Evolutionary conservation across 2,329 filamentous ascomycete genomes (phyloP).

Genomic region (Ophiocordyceps unilateralis): DNA sequence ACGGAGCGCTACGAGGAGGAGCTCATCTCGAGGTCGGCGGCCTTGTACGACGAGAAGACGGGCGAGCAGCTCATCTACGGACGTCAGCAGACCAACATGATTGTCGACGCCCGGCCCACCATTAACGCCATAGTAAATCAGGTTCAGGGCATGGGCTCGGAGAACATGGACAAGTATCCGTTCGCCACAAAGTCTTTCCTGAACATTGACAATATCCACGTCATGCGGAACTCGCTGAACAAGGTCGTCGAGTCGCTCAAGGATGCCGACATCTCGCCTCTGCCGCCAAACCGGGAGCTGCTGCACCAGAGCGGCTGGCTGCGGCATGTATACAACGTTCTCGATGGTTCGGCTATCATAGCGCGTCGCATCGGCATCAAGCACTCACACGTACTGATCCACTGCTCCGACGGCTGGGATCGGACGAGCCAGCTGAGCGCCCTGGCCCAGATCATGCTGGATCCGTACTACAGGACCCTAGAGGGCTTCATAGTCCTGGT

Average conservation of each 20-base stretch:
- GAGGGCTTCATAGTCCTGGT: slow-evolving; percentile 88
- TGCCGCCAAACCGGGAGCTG: slow-evolving; percentile 67
- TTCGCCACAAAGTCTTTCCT: slow-evolving; percentile 83
- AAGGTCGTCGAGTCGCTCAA: slow-evolving; percentile 82
- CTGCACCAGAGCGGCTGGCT: slow-evolving; percentile 79
- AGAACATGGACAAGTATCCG: slow-evolving; percentile 96
- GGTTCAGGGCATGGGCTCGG: slow-evolving; percentile 78
- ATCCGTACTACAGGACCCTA: slow-evolving; percentile 87
- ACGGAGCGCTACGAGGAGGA: slow-evolving; percentile 54
- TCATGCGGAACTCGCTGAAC: slow-evolving; percentile 83
- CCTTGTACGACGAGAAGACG: slow-evolving; percentile 37
- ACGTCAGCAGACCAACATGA: slow-evolving; percentile 82
- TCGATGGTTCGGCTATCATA: slow-evolving; percentile 74
- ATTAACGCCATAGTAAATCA: slow-evolving; percentile 94
- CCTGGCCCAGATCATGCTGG: slow-evolving; percentile 79
- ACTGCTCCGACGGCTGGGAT: slow-evolving; percentile 98
- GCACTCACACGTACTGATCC: slow-evolving; percentile 88
- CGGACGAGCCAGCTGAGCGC: slow-evolving; percentile 89
- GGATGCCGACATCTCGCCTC: slow-evolving; percentile 71
- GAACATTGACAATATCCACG: slow-evolving; percentile 95
- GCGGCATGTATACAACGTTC: slow-evolving; percentile 67
- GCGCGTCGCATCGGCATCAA: slow-evolving; percentile 76
- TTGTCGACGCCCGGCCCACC: slow-evolving; percentile 86
- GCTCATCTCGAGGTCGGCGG: slow-evolving; percentile 27
- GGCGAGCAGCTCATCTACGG: slow-evolving; percentile 60